Percentiles rank a stretch among this genome's conserved stretches.
phyloP scores from a whole-genome alignment of 2,329 filamentous ascomycete genomes.

The Claviceps pazoutovae region DNA sequence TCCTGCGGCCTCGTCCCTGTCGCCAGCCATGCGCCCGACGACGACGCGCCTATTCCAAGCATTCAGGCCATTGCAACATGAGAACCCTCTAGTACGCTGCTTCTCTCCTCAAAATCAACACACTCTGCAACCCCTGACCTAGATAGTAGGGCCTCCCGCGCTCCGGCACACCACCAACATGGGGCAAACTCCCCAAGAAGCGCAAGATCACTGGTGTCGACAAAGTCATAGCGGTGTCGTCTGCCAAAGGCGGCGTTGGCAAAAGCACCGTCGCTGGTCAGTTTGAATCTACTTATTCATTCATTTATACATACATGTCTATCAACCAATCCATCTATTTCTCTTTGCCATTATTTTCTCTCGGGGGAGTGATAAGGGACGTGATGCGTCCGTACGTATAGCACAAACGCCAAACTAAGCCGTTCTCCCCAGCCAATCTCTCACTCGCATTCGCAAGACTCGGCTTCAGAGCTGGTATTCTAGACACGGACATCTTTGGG shows the following conservation, averaged over 20 bases:
- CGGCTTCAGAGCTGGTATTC: conserved; percentile 70
- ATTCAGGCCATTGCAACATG: conserved; percentile 40
- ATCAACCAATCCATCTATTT: no score
- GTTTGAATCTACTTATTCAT: conserved; percentile 8
- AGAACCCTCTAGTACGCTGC: conserved; percentile 64
- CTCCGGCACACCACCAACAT: conserved; percentile 43
- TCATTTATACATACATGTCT: background rate
- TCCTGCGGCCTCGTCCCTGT: background rate
- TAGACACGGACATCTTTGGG: conserved; percentile 95
- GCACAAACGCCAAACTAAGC: background rate
- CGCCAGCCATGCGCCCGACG: conserved; percentile 23
- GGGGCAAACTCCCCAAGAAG: conserved; percentile 64
- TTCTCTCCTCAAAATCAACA: accelerated
- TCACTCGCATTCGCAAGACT: conserved; percentile 73
- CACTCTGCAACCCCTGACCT: background rate
- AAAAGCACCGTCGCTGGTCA: conserved; percentile 84
- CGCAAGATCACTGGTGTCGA: conserved; percentile 70
- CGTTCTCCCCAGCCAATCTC: conserved; percentile 50
- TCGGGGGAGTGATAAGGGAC: no score
- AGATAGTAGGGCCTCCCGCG: conserved; percentile 62
- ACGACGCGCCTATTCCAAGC: conserved; percentile 22
- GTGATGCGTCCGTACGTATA: background rate
- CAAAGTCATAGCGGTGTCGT: conserved; percentile 93
- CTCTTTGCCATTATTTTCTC: no score
- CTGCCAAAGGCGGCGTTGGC: conserved; percentile 93